These are phyloP conservation scores for Suhomyces emberorum DNA, from an alignment of 805 yeast genomes.

Conservation along the genomic window DNA sequence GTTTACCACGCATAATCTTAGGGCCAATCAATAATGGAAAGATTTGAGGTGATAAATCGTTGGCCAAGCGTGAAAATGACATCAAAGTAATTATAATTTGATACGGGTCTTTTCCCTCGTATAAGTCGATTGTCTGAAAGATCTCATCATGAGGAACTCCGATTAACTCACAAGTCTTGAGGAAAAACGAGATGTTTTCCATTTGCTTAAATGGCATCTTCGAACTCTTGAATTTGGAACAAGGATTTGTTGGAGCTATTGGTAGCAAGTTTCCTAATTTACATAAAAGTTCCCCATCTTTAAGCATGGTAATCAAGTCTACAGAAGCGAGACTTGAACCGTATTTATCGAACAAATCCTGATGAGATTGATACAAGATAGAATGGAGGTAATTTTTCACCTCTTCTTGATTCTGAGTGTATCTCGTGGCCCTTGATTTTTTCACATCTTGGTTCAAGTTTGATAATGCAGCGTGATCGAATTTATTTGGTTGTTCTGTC, in stretches of 20 bases:
- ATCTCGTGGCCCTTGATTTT: constrained; percentile 50
- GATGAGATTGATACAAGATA: constrained; percentile 19
- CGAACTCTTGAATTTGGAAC: constrained; percentile 53
- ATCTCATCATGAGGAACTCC: constrained; percentile 81
- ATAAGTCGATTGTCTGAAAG: constrained; percentile 75
- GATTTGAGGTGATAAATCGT: constrained; percentile 31
- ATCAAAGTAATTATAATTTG: constrained; percentile 73
- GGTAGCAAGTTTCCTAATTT: constrained; percentile 27
- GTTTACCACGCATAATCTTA: constrained; percentile 42
- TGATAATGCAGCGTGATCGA: constrained; percentile 25
- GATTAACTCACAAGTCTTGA: constrained; percentile 54
- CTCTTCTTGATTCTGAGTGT: constrained; percentile 36
- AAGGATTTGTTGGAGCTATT: constrained; percentile 18
- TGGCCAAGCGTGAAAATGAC: constrained; percentile 68
- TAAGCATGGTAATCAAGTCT: constrained; percentile 54
- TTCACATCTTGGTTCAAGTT: constrained; percentile 63
- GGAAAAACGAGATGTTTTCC: constrained; percentile 79
- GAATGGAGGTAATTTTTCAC: constrained; percentile 55
- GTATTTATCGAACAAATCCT: constrained; percentile 10
- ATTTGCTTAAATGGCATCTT: constrained; percentile 73
- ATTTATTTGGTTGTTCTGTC: constrained; percentile 6
- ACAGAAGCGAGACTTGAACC: constrained; percentile 5
- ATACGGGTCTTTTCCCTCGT: constrained; percentile 70
- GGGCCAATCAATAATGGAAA: constrained; percentile 38
- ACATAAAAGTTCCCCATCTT: constrained; percentile 53